Conservation (phyloP, 2,329 filamentous ascomycete genomes). For the Colletotrichum falcatum region DNA sequence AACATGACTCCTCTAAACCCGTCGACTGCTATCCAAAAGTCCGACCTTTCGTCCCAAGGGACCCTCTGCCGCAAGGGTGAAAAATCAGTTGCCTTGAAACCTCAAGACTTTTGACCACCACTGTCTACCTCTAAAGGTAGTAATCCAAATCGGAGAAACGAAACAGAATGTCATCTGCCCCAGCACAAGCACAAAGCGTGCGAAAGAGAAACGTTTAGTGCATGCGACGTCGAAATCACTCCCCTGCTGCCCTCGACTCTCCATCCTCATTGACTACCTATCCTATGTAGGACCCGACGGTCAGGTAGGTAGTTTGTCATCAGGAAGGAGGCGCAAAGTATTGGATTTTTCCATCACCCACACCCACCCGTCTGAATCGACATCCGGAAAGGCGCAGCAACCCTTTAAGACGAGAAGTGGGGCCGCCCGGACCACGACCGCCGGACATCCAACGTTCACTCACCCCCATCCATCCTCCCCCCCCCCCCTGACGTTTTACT, state of each 20-base stretch:
- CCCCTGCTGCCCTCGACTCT: not conserved
- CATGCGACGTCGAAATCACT: not conserved
- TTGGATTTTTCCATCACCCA: constrained; percentile 30
- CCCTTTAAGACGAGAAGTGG: constrained; percentile 18
- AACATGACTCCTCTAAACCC: not conserved
- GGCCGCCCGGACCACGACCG: constrained; percentile 20
- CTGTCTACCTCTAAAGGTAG: too few relatives aligned
- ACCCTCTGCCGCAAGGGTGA: not conserved
- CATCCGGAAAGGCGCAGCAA: constrained; percentile 12
- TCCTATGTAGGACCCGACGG: constrained; percentile 3
- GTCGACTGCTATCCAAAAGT: not conserved
- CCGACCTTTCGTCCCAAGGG: not conserved
- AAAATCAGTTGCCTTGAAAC: not conserved
- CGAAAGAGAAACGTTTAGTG: not conserved
- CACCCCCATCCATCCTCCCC: too few relatives aligned
- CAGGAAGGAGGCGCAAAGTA: not conserved
- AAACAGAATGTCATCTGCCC: not conserved
- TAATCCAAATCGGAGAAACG: not conserved
- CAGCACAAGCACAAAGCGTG: not conserved
- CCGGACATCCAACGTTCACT: constrained; percentile 14
- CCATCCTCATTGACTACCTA: not conserved
- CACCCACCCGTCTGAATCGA: constrained; percentile 12
- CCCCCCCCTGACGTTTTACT: constrained; percentile 6
- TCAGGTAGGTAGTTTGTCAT: not conserved
- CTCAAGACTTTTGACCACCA: not conserved